A percentile compares a stretch with the other conserved stretches of the same genome.
Conservation (phyloP, 2,329 filamentous ascomycete genomes). For the Achaetomium macrosporum region DNA sequence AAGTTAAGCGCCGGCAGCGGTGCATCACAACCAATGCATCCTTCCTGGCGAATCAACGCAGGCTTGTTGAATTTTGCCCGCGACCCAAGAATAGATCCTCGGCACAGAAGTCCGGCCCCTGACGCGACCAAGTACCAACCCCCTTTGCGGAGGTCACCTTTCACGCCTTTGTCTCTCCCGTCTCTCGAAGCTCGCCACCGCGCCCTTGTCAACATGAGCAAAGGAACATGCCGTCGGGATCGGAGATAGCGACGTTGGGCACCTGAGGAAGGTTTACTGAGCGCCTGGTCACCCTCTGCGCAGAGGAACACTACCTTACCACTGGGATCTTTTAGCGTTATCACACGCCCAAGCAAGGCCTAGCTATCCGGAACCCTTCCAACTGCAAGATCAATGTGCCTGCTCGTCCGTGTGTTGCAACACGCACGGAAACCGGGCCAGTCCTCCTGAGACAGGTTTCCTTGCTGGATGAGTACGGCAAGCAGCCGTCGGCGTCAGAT, state of each 20-base stretch:
- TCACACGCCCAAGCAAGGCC: background rate
- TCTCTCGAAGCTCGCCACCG: conserved; percentile 2
- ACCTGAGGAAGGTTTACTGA: no score
- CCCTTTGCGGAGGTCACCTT: conserved; percentile 4
- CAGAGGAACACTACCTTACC: no score
- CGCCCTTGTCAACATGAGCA: no score
- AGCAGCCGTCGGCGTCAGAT: background rate
- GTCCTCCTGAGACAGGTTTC: background rate
- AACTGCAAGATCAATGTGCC: conserved; percentile 5
- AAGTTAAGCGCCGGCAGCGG: conserved; percentile 25
- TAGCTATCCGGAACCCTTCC: no score
- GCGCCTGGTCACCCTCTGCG: no score
- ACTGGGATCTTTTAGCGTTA: background rate
- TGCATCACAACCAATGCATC: conserved; percentile 20
- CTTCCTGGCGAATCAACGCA: conserved; percentile 20
- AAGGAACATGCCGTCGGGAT: no score
- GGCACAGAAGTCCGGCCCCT: conserved; percentile 13
- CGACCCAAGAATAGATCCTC: conserved; percentile 27
- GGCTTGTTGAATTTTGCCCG: conserved; percentile 17
- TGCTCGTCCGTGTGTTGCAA: conserved; percentile 16
- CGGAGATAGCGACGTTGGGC: no score
- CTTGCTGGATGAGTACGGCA: background rate
- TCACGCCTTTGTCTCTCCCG: background rate
- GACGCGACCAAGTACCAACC: background rate
- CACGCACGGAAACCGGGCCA: conserved; percentile 9